These are phyloP conservation scores for Boletellus ananas DNA, from an alignment of 768 basidiomycete genomes.

Conservation along the genomic window DNA sequence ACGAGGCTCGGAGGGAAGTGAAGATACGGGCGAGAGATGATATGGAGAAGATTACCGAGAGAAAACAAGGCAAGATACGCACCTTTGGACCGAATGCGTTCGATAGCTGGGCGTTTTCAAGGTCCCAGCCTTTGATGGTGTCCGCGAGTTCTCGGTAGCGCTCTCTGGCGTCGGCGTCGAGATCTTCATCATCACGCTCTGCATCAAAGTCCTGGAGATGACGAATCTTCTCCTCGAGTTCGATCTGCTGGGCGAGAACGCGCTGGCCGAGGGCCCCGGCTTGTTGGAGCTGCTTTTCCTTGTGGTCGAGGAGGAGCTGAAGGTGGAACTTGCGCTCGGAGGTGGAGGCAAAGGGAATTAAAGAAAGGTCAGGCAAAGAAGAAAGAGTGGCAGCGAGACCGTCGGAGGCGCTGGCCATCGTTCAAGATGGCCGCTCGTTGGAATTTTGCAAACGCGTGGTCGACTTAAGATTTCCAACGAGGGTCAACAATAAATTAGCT, in stretches of 20 bases:
- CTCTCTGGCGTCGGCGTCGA: constrained; percentile 65
- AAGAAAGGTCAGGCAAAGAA: constrained; percentile 41
- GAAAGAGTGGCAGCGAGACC: constrained; percentile 32
- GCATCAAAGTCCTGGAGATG: constrained; percentile 72
- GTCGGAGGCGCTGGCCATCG: constrained; percentile 41
- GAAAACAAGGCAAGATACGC: constrained; percentile 25
- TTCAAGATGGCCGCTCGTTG: constrained; percentile 16
- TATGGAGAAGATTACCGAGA: not conserved
- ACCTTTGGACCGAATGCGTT: constrained; percentile 66
- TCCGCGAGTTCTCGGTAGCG: constrained; percentile 75
- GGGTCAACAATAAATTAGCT: not conserved
- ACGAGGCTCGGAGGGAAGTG: constrained; percentile 16
- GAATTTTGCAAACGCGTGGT: constrained; percentile 10
- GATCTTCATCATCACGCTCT: constrained; percentile 58
- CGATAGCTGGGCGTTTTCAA: constrained; percentile 73
- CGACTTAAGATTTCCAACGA: not conserved
- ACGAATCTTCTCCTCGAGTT: constrained; percentile 83
- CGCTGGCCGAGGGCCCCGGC: constrained; percentile 92
- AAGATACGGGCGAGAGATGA: constrained; percentile 9
- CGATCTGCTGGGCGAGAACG: constrained; percentile 89
- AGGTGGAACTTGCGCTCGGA: constrained; percentile 61
- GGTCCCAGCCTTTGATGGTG: constrained; percentile 73
- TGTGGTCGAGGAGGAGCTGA: constrained; percentile 75
- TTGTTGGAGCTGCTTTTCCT: constrained; percentile 89
- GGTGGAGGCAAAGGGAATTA: constrained; percentile 42